phyloP scores from a whole-genome alignment of 352 stramenopile genomes.

The Paralagenidium karlingii region DNA sequence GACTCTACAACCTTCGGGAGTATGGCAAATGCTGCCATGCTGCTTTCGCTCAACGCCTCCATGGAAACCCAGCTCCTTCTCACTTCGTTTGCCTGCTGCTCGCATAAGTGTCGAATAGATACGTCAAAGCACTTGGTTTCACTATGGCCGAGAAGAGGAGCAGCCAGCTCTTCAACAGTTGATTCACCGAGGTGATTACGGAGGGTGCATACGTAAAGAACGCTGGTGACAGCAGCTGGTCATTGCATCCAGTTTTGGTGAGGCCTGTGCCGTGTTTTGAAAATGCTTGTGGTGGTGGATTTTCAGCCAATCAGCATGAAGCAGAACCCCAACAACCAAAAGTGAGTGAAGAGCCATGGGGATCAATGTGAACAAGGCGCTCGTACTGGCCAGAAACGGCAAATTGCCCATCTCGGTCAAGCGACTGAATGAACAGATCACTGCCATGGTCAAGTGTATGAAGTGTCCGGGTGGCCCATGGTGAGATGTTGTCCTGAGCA shows the following conservation, averaged over 20 bases:
- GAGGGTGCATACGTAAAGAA: too few relatives aligned
- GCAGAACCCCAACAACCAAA: neutral
- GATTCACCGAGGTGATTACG: too few relatives aligned
- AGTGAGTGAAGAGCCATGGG: slow-evolving; percentile 1
- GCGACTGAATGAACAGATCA: slow-evolving; percentile 41
- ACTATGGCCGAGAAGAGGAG: too few relatives aligned
- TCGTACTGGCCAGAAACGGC: slow-evolving; percentile 22
- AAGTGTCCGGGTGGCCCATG: slow-evolving; percentile 44
- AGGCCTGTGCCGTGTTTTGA: neutral
- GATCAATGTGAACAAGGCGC: slow-evolving; percentile 33
- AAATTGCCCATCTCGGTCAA: slow-evolving; percentile 21
- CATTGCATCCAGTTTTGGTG: neutral
- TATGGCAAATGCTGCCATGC: too few relatives aligned
- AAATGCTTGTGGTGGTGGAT: neutral
- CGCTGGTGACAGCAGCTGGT: slow-evolving; percentile 6
- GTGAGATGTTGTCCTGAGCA: slow-evolving; percentile 13
- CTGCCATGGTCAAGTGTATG: slow-evolving; percentile 55
- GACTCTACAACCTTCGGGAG: too few relatives aligned
- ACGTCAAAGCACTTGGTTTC: too few relatives aligned
- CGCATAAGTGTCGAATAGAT: too few relatives aligned
- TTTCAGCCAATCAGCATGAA: slow-evolving; percentile 7
- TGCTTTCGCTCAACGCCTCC: too few relatives aligned
- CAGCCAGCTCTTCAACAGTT: too few relatives aligned
- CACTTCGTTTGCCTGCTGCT: too few relatives aligned
- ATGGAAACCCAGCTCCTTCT: too few relatives aligned